Percentiles rank a stretch among this genome's conserved stretches.
These are phyloP conservation scores for Dictyophora rubrovolvata DNA, from an alignment of 768 basidiomycete genomes.

Conservation along the genomic window DNA sequence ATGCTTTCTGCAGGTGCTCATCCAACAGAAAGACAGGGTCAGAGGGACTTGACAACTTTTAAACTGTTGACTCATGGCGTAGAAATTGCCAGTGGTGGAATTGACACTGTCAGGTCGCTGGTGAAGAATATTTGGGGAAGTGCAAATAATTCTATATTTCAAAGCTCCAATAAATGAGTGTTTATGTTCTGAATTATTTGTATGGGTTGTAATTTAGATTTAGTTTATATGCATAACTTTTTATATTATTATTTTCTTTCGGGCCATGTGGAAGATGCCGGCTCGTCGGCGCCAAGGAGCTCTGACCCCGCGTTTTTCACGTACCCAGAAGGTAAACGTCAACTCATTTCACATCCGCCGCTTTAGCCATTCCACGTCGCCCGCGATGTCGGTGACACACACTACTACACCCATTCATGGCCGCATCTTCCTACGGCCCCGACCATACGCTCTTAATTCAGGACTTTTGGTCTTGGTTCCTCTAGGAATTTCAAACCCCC, in stretches of 20 bases:
- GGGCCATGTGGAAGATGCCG: no score
- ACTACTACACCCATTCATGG: background rate
- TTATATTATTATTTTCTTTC: no score
- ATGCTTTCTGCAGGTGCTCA: constrained; percentile 69
- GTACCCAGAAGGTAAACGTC: no score
- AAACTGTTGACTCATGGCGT: background rate
- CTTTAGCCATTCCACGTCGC: background rate
- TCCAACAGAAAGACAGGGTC: background rate
- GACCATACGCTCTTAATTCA: constrained; percentile 51
- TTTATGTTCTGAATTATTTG: background rate
- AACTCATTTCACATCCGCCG: background rate
- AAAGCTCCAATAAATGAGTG: background rate
- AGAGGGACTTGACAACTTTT: background rate
- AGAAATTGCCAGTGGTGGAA: background rate
- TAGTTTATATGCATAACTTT: no score
- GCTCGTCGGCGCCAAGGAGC: no score
- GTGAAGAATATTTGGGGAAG: background rate
- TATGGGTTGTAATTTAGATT: no score
- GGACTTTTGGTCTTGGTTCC: constrained; percentile 59
- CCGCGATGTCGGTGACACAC: background rate
- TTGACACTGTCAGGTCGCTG: background rate
- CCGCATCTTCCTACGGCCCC: constrained; percentile 48
- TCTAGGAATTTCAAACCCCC: constrained; percentile 27
- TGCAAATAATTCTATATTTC: background rate
- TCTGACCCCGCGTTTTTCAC: no score